Evolutionary conservation across 352 stramenopile species (phyloP).

Genomic region (Aphanomyces stellatus): DNA sequence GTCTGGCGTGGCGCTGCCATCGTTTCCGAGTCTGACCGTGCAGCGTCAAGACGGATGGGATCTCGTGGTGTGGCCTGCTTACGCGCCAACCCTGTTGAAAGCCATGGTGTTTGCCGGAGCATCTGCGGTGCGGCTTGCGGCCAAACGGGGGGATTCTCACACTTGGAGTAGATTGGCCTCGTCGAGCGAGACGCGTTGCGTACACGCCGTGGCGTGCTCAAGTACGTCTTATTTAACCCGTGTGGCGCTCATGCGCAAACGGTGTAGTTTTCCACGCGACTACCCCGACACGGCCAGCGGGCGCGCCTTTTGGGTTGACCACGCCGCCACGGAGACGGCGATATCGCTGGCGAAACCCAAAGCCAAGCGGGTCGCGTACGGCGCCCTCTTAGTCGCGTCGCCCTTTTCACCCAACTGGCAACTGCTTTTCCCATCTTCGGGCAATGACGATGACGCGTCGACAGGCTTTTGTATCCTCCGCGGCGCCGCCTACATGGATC

Average conservation of each 20-base stretch:
- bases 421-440: constrained; percentile 29
- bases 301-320: constrained; percentile 41
- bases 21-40: background rate
- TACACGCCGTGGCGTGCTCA: constrained; percentile 40
- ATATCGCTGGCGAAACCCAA: constrained; percentile 49
- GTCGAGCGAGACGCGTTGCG: constrained; percentile 55
- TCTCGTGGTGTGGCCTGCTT: constrained; percentile 38
- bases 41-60: constrained; percentile 39
- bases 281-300: constrained; percentile 61
- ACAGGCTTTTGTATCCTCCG: constrained; percentile 45
- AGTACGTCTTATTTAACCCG: constrained; percentile 24
- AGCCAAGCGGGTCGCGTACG: constrained; percentile 52
- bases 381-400: constrained; percentile 44
- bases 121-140: background rate
- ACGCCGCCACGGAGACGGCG: constrained; percentile 21
- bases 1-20: background rate
- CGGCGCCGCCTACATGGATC: constrained; percentile 50
- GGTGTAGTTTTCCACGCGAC: constrained; percentile 61
- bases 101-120: constrained; percentile 50
- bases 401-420: constrained; percentile 59
- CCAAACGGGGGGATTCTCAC: no score
- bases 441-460: background rate
- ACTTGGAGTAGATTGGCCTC: constrained; percentile 35
- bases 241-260: background rate
- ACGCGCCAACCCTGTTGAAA: constrained; percentile 46